Base-by-base conservation (phyloP, 108 stramenopile genomes). In the Seminavis robusta region DNA sequence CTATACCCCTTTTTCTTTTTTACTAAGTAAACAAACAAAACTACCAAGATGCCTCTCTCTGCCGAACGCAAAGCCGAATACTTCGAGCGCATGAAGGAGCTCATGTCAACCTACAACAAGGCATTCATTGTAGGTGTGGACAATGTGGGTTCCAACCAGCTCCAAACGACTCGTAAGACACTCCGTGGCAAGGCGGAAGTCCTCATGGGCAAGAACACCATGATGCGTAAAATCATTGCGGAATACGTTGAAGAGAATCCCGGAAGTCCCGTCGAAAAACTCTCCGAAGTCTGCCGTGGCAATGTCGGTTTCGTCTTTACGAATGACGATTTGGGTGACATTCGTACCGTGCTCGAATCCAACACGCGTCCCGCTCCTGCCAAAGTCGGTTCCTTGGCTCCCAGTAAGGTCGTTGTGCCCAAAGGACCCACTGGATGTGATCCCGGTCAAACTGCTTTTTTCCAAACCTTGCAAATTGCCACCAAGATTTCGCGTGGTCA, bases 291-390 rank as follows among this genome's bases (percentile, higher is more conserved):
- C 32, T 86, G 96, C 76, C 79, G 78, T 41, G 98, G 98, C 53
- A 99, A 99, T 69, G 90, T 99, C 25, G 98, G 98, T 37, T 98
- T 99, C 70, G 95, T 99, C 42, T 99, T 99, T 79, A 99, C 98
- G 79, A 99, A 98, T 76, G 95, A 91, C 26, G 67, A 99, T 47
- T 71, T 98, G 46, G 83, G 82, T 34, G 73, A 81, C 24, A 59
- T 99, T 33, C 95, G 97, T 48, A 71, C 81, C 33, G 64, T 83
- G 33, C 59, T 94, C 42, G 92, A 94, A 47, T 63, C 72, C 47
- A 89, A 94, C 60, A 83, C 91, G 17, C 94, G 96, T 67, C 98
- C 98, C 48, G 98, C 98, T 44, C 96, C 97, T 25, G 98, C 98
- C 47, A 83, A 84, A 63, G 97, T 97, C 31, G 98, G 98, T 56